phyloP scores from a whole-genome alignment of 1,139 yeast species.

The Yamadazyma aaseri region DNA sequence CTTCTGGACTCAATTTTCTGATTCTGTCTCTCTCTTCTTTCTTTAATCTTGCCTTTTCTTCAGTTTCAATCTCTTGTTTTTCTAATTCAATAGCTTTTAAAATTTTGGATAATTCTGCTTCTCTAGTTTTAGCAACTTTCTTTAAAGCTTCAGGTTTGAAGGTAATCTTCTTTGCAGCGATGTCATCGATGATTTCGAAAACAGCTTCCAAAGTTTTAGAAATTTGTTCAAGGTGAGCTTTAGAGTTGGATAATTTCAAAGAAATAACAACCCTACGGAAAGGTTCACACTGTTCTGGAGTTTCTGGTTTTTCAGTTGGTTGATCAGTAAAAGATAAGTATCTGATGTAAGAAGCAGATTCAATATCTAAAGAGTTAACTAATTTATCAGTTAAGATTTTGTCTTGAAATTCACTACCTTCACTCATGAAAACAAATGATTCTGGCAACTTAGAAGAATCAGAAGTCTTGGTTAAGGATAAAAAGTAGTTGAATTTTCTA shows the following conservation, averaged over 20 bases:
- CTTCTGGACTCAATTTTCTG: constrained; percentile 64
- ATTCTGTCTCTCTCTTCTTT: constrained; percentile 57
- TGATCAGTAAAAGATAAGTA: constrained; percentile 83
- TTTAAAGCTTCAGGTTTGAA: constrained; percentile 69
- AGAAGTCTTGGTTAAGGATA: constrained; percentile 80
- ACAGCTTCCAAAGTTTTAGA: constrained; percentile 50
- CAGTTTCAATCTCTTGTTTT: constrained; percentile 67
- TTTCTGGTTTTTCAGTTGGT: constrained; percentile 63
- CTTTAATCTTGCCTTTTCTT: constrained; percentile 67
- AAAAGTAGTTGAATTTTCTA: constrained; percentile 75
- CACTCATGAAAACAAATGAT: constrained; percentile 86
- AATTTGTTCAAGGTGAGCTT: constrained; percentile 46
- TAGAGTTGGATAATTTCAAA: constrained; percentile 46
- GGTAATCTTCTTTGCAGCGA: constrained; percentile 43
- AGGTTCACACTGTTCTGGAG: constrained; percentile 51
- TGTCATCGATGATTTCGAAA: constrained; percentile 52
- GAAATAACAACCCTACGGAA: constrained; percentile 55
- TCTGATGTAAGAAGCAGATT: constrained; percentile 52
- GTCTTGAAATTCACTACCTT: constrained; percentile 77
- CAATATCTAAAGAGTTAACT: constrained; percentile 46
- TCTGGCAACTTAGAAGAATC: constrained; percentile 69
- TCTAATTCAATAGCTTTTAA: constrained; percentile 57
- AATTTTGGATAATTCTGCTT: constrained; percentile 61
- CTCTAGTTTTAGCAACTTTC: constrained; percentile 75
- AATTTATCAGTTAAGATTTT: constrained; percentile 51